These are phyloP conservation scores for Platanthera guangdongensis DNA, from an alignment of 106 monocot genomes.

Conservation along the genomic window DNA sequence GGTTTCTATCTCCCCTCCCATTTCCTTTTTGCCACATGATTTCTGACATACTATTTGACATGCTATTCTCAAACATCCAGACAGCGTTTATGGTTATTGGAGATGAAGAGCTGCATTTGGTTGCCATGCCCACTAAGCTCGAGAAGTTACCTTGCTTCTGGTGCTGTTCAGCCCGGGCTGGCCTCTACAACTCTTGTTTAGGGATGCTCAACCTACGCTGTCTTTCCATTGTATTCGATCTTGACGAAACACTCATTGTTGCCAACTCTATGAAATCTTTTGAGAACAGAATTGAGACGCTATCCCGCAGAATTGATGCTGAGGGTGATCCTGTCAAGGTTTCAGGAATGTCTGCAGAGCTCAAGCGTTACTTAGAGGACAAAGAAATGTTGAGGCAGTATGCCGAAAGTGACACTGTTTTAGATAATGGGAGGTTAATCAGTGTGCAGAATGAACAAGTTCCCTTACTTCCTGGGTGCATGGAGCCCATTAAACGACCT, in stretches of 20 bases:
- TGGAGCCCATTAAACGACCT: constrained; percentile 47
- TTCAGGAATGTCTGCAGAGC: constrained; percentile 87
- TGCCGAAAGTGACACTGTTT: constrained; percentile 47
- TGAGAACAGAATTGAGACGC: constrained; percentile 67
- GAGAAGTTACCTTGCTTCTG: constrained; percentile 74
- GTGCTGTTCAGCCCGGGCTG: constrained; percentile 58
- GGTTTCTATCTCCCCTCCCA: constrained; percentile 9
- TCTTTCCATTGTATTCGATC: constrained; percentile 86
- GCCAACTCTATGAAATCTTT: constrained; percentile 98
- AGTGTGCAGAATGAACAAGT: constrained; percentile 68
- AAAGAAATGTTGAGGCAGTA: constrained; percentile 71
- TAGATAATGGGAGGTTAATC: constrained; percentile 45
- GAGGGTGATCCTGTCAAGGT: constrained; percentile 64
- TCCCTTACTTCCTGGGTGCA: constrained; percentile 11
- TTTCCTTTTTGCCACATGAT: constrained; percentile 1
- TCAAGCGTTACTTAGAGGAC: constrained; percentile 79
- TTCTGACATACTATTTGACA: background rate
- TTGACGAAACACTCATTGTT: constrained; percentile 89
- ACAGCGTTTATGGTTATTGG: constrained; percentile 67
- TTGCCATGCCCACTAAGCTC: constrained; percentile 69
- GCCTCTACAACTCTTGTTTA: constrained; percentile 62
- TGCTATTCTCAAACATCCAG: constrained; percentile 17
- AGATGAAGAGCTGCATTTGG: constrained; percentile 69
- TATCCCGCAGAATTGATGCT: constrained; percentile 62
- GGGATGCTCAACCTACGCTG: constrained; percentile 81